Base-by-base conservation (phyloP, 116 monocot species). In the Posidonia oceanica region DNA sequence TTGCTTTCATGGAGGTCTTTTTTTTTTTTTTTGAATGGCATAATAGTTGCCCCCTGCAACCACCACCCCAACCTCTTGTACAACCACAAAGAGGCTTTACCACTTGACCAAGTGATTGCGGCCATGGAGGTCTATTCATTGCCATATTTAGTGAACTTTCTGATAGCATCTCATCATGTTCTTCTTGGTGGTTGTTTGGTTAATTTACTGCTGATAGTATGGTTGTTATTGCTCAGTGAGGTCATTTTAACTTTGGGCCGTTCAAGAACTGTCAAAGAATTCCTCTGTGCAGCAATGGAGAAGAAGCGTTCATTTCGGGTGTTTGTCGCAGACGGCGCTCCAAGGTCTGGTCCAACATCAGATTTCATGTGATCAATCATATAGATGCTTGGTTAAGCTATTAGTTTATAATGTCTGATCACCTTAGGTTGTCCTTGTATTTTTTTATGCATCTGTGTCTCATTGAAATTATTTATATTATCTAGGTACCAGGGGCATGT, bases 251-350 rank as follows among this genome's bases (percentile, higher is more conserved):
- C 98, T 42, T 77, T 99, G 66, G 98, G 98, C 12, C 78, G 88
- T 71, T 99, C 98, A 64, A 93, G 86, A 75, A 99, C 98, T 63
- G 98, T 99, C 8, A 99, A 84, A 74, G 93, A 99, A 64, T 99
- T 99, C 68, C 93, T 99, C 23, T 86, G 38, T 84, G 98, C 93
- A 40, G 98, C 98, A 61, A 93, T 93, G 69, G 93, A 99, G 71
- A 99, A 93, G 76, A 90, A 93, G 36, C 80, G 98, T 42, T 83
- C 84, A 36, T 99, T 93, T 82, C 80, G 84, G 56, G 98, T 99
- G 64, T 99, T 99, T 90, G 85, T 98, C 73, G 93, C 88, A 18
- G 98, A 99, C 71, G 98, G 93, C 72, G 93, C 98, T 78, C 98
- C 98, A 75, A 87, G 93, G 98, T 98, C n/a, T 78, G 81, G 39